phyloP scores from a whole-genome alignment of 192 early-diverging fungal genomes.

The Rhizophagus prolifer region DNA sequence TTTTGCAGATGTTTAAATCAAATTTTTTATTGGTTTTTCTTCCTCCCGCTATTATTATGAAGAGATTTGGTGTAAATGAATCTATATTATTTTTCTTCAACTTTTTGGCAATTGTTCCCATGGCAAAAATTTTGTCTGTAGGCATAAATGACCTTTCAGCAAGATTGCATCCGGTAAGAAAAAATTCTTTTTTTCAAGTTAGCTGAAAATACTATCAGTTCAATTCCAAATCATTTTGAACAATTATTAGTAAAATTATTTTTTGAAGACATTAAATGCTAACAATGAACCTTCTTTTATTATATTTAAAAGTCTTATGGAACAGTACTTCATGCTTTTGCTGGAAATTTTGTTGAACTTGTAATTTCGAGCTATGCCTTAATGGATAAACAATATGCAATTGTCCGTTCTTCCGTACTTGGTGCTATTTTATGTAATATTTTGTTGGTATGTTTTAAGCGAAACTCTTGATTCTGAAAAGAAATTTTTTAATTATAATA shows the following conservation, averaged over 20 bases:
- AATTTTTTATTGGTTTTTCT: conserved; percentile 28
- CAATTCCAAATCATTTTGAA: no score
- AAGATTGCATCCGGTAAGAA: conserved; percentile 23
- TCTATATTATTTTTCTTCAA: conserved; percentile 12
- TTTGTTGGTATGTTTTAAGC: conserved; percentile 60
- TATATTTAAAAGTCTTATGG: conserved; percentile 11
- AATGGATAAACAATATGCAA: conserved; percentile 30
- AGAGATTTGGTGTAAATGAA: conserved; percentile 3
- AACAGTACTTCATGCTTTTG: conserved; percentile 40
- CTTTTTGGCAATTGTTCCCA: conserved; percentile 29
- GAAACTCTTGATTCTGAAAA: no score
- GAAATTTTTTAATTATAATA: no score
- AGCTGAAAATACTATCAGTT: no score
- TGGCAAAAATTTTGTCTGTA: conserved; percentile 24
- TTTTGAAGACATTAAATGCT: neutral
- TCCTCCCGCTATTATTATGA: conserved; percentile 8
- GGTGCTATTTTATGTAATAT: conserved; percentile 93
- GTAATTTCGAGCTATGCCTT: conserved; percentile 38
- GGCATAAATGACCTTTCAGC: conserved; percentile 24
- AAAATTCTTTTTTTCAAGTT: neutral
- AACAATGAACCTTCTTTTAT: neutral
- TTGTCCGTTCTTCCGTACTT: conserved; percentile 61
- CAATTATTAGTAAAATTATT: no score
- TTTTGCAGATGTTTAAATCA: conserved; percentile 18
- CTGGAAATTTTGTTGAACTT: conserved; percentile 43